These are phyloP conservation scores for Aspergillus cavernicola DNA, from an alignment of 495 filamentous ascomycete genomes.

Conservation along the genomic window DNA sequence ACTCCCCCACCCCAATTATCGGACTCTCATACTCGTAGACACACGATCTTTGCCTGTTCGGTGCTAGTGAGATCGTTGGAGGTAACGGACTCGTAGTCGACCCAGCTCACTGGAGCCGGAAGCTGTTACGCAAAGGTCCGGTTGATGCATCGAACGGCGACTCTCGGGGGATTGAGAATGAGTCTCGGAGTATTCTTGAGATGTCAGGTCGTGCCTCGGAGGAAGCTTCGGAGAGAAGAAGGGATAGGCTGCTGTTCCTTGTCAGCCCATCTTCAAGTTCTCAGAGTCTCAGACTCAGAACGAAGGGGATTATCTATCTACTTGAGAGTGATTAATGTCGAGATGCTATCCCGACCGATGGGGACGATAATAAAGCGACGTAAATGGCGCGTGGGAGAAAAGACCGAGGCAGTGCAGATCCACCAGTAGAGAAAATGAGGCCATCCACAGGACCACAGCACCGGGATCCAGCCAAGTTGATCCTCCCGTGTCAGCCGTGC, in stretches of 20 bases:
- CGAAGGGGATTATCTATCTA: too few species aligned
- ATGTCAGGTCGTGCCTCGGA: neutral
- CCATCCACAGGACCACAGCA: constrained; percentile 6
- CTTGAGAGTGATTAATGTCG: neutral
- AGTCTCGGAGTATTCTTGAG: constrained; percentile 1
- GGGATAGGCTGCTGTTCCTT: too few species aligned
- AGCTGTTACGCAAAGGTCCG: constrained; percentile 14
- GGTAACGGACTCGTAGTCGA: constrained; percentile 5
- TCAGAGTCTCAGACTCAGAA: too few species aligned
- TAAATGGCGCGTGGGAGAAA: neutral
- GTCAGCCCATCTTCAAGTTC: too few species aligned
- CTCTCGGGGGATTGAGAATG: neutral
- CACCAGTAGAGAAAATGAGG: neutral
- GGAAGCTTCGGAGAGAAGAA: too few species aligned
- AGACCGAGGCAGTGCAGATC: neutral
- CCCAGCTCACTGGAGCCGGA: constrained; percentile 13
- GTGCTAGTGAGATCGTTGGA: constrained; percentile 12
- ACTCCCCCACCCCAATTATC: constrained; percentile 9
- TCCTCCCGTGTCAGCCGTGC: constrained; percentile 10
- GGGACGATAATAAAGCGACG: neutral
- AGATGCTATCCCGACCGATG: neutral
- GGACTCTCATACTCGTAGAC: neutral
- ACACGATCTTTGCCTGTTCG: constrained; percentile 8
- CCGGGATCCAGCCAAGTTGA: constrained; percentile 10
- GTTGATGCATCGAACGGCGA: constrained; percentile 7